Conservation (phyloP, 805 yeast genomes). For the Metschnikowia chrysomelidarum region DNA sequence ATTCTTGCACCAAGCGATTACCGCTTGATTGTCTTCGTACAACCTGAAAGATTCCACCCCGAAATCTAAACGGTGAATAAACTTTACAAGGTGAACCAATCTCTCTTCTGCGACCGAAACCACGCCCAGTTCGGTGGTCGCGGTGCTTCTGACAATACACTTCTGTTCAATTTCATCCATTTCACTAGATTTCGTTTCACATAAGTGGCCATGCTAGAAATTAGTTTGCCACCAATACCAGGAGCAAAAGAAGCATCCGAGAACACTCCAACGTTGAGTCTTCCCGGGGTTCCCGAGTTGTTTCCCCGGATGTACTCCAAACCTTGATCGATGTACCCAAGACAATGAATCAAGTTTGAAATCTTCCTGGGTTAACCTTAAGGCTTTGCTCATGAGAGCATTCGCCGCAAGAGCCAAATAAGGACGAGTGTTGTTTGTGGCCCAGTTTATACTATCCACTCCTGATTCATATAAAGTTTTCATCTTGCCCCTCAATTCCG, state of each 20-base stretch:
- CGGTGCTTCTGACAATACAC: no score
- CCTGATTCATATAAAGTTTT: neutral
- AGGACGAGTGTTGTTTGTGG: neutral
- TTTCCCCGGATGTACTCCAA: no score
- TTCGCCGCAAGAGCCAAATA: neutral
- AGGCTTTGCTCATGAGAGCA: neutral
- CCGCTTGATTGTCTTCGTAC: slow-evolving; percentile 2
- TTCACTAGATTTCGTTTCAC: slow-evolving; percentile 1
- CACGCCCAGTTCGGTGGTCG: no score
- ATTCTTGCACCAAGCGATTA: slow-evolving; percentile 1
- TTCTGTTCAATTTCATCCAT: no score
- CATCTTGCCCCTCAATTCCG: neutral
- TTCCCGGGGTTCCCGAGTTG: neutral
- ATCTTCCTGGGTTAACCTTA: no score
- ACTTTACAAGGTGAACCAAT: neutral
- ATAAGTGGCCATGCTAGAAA: neutral
- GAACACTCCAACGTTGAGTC: neutral
- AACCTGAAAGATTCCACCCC: neutral
- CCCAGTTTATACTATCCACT: slow-evolving; percentile 1
- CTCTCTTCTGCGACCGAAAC: neutral
- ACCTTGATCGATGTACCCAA: no score
- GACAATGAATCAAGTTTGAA: no score
- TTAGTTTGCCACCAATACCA: neutral
- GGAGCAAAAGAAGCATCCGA: slow-evolving; percentile 1
- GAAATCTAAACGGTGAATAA: neutral